Evolutionary conservation across 2,329 filamentous ascomycete species (phyloP).

Genomic region (Mycogone perniciosa): DNA sequence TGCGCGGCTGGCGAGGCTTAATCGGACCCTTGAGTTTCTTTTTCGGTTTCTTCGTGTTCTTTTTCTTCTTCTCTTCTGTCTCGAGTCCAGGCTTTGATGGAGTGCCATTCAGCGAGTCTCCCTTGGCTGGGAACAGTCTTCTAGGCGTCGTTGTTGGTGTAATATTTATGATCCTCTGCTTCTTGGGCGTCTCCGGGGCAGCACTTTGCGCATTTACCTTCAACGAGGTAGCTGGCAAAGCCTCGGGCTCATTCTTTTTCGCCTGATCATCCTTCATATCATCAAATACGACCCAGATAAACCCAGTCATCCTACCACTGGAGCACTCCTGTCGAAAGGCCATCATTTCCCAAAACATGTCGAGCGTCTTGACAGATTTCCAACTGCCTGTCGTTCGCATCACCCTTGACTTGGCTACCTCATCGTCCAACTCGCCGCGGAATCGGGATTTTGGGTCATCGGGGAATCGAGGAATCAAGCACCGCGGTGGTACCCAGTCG

Average conservation of each 20-base stretch:
- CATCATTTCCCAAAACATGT: slow-evolving; percentile 99
- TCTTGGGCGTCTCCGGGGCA: slow-evolving; percentile 28
- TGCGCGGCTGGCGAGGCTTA: slow-evolving; percentile 54
- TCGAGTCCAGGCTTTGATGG: slow-evolving; percentile 2
- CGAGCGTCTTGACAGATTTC: slow-evolving; percentile 75
- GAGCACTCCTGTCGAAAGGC: slow-evolving; percentile 93
- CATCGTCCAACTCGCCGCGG: slow-evolving; percentile 81
- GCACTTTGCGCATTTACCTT: slow-evolving; percentile 15
- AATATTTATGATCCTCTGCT: slow-evolving; percentile 18
- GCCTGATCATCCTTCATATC: slow-evolving; percentile 28
- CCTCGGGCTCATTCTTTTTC: slow-evolving; percentile 3
- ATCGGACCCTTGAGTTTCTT: slow-evolving; percentile 54
- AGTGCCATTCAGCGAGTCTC: slow-evolving; percentile 3
- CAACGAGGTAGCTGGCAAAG: slow-evolving; percentile 23
- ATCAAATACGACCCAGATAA: slow-evolving; percentile 87
- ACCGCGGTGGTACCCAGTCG: slow-evolving; percentile 64
- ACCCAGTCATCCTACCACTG: slow-evolving; percentile 84
- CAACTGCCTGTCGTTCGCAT: slow-evolving; percentile 60
- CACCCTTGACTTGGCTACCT: slow-evolving; percentile 53
- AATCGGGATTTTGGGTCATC: slow-evolving; percentile 94
- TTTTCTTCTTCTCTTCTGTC: slow-evolving; percentile 12
- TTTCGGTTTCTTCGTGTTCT: slow-evolving; percentile 36
- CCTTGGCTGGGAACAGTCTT: slow-evolving; percentile 26
- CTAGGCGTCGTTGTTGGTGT: slow-evolving; percentile 29
- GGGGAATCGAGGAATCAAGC: slow-evolving; percentile 82